phyloP scores from a whole-genome alignment of 75 land plant genomes.

The Sequoiadendron giganteum region DNA sequence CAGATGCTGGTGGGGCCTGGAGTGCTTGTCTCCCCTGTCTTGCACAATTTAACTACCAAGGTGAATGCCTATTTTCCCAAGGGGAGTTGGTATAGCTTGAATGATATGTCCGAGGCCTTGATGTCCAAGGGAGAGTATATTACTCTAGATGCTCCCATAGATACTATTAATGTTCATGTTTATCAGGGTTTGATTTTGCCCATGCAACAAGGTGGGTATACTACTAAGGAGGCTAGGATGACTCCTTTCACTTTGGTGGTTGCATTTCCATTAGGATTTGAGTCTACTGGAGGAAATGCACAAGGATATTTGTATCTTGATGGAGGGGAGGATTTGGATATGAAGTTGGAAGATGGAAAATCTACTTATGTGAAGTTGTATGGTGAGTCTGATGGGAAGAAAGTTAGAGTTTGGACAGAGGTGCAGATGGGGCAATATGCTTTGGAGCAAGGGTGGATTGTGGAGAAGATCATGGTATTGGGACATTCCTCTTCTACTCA shows the following conservation, averaged over 20 bases:
- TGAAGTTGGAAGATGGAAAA: slow-evolving; percentile 34
- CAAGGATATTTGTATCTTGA: slow-evolving; percentile 40
- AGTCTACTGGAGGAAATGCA: not conserved
- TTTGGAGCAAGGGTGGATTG: slow-evolving; percentile 8
- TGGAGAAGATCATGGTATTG: slow-evolving; percentile 11
- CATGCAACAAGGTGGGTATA: slow-evolving; percentile 37
- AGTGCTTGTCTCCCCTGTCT: slow-evolving; percentile 35
- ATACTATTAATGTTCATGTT: slow-evolving; percentile 40
- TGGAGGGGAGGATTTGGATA: slow-evolving; percentile 36
- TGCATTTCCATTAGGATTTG: slow-evolving; percentile 2
- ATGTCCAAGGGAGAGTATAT: slow-evolving; percentile 12
- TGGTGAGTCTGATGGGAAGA: slow-evolving; percentile 11
- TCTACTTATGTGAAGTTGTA: slow-evolving; percentile 27
- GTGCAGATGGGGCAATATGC: slow-evolving; percentile 25
- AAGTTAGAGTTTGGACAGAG: slow-evolving; percentile 9
- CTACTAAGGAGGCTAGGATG: slow-evolving; percentile 21
- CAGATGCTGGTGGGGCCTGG: slow-evolving; percentile 35
- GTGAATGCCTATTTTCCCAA: slow-evolving; percentile 36
- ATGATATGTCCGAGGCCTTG: slow-evolving; percentile 14
- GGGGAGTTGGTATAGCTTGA: slow-evolving; percentile 41
- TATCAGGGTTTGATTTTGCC: slow-evolving; percentile 32
- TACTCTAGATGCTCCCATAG: slow-evolving; percentile 24
- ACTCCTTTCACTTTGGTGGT: slow-evolving; percentile 36
- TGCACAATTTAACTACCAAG: slow-evolving; percentile 1
- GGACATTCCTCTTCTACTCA: not conserved